These are phyloP conservation scores for Pholiota microspora DNA, from an alignment of 768 basidiomycete genomes.

Conservation along the genomic window DNA sequence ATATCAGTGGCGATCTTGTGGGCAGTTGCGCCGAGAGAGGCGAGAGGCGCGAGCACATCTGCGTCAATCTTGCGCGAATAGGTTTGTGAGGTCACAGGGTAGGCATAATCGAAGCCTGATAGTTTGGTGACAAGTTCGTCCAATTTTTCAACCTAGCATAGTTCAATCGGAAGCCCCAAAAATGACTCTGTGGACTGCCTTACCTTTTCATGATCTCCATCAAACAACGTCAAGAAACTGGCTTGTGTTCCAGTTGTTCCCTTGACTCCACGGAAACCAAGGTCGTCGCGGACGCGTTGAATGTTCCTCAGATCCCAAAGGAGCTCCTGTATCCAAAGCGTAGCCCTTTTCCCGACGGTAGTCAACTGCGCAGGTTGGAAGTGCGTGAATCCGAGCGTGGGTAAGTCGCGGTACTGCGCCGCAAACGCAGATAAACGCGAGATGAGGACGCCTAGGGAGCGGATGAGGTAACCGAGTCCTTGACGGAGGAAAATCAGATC, in stretches of 20 bases:
- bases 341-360: conserved; percentile 95
- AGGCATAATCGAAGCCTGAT: conserved; percentile 90
- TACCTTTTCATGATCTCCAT: conserved; percentile 92
- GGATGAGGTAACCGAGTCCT: conserved; percentile 79
- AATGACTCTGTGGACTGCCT: not conserved
- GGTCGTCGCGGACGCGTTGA: conserved; percentile 82
- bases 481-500: conserved; percentile 95
- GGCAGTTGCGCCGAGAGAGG: conserved; percentile 89
- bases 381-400: conserved; percentile 96
- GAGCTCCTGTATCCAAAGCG: conserved; percentile 97
- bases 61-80: conserved; percentile 98
- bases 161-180: not conserved
- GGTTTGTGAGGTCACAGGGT: conserved; percentile 98
- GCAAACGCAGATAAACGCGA: conserved; percentile 87
- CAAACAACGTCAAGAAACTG: conserved; percentile 90
- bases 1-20: conserved; percentile 98
- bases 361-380: conserved; percentile 99
- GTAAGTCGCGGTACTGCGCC: conserved; percentile 79
- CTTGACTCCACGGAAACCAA: conserved; percentile 98
- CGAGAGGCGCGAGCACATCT: conserved; percentile 87
- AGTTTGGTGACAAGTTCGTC: conserved; percentile 89
- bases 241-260: conserved; percentile 99
- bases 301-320: conserved; percentile 96
- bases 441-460: conserved; percentile 88
- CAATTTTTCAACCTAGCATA: conserved; percentile 74